Conservation (phyloP, 495 filamentous ascomycete species). For the Copromyces sp. region DNA sequence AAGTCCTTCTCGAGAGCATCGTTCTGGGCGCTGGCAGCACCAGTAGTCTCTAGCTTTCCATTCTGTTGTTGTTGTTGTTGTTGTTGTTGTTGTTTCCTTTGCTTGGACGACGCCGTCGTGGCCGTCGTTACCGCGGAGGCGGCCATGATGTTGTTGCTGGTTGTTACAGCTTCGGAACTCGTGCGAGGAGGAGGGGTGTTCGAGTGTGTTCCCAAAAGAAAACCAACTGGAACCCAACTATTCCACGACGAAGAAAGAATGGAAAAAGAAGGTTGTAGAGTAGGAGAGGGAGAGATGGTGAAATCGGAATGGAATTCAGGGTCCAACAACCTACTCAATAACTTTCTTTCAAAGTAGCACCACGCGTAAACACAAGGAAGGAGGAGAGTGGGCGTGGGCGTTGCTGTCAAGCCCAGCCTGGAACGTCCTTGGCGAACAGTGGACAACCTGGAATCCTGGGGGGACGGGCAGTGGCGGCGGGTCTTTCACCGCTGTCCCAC, state of each 20-base stretch:
- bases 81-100: slow-evolving; percentile 2
- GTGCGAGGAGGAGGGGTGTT: background rate
- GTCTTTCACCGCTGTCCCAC: background rate
- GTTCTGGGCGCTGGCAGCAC: slow-evolving; percentile 1
- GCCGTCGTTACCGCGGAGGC: background rate
- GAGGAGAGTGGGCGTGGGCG: background rate
- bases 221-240: background rate
- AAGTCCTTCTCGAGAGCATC: slow-evolving; percentile 40
- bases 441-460: background rate
- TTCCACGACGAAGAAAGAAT: background rate
- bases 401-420: background rate
- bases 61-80: slow-evolving; percentile 1
- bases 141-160: background rate
- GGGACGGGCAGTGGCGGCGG: background rate
- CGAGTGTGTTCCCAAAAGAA: background rate
- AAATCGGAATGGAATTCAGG: background rate
- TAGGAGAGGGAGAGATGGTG: background rate
- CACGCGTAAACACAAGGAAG: background rate
- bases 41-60: background rate
- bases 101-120: background rate
- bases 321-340: background rate
- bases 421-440: background rate
- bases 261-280: background rate
- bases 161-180: background rate
- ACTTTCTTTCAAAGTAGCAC: background rate